Base-by-base conservation (phyloP, 2,329 filamentous ascomycete species). In the Ophiocordyceps camponoti-rufipedis region DNA sequence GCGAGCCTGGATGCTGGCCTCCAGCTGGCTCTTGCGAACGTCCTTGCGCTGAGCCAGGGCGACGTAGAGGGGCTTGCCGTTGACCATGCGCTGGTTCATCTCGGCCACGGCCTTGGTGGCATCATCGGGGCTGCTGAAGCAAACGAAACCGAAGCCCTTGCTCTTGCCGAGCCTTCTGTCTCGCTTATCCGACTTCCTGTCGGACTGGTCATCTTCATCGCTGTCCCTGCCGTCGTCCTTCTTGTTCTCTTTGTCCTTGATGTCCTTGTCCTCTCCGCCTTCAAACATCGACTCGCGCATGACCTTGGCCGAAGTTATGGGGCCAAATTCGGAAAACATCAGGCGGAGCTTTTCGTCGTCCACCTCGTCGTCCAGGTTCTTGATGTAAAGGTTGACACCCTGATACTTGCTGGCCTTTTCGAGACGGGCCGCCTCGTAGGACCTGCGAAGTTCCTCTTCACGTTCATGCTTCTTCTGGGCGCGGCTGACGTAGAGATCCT, bases 391-490 rank as follows among this genome's bases (percentile, higher is more conserved):
- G 73, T 98, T 98, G 65, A 98, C 91, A 55, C 91, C 91, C 71
- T 94, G 87, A 70, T 98, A 98, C 74, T 98, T 98, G 72, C 79
- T 93, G 64, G 87, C 88, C 75, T 98, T 98, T 77, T 98, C 91
- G 58, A 93, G 75, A 58, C 91, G 89, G 57, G 87, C 87, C 59
- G 89, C 89, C 69, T 98, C 91, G 67, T 98, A 96, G 60, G 94
- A 94, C 75, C 86, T 94, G 71, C 91, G 88, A 50, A 98, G 81
- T 70, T 98, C 91, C 71, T 98, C 91, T 73, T 98, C 91, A 59
- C 91, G 91, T 74, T 98, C 91, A 64, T 96, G 91, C 77, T 98
- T 98, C 85, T 98, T 98, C 75, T 96, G 91, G 48, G 91, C 91
- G 64, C 91, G 88, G 55, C 91, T 91, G 55, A 98, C 91, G 62